Percentiles rank a stretch among this genome's conserved stretches.
These are phyloP conservation scores for Penicillium bialowiezense DNA, from an alignment of 495 filamentous ascomycete genomes.

Conservation along the genomic window DNA sequence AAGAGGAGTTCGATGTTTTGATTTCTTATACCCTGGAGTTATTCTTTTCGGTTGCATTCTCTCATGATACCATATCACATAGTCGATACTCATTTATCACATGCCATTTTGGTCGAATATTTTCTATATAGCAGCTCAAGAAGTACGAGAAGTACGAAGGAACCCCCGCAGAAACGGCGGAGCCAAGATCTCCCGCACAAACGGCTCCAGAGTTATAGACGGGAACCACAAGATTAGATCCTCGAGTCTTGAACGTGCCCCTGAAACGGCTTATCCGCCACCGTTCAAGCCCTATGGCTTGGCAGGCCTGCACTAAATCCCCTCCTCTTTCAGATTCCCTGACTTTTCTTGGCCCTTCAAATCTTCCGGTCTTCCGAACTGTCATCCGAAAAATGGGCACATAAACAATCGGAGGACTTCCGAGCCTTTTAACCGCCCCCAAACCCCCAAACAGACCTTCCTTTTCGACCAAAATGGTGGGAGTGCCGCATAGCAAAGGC, in stretches of 20 bases:
- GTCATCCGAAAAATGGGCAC: background rate
- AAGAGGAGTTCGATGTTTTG: slow-evolving; percentile 56
- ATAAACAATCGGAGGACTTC: background rate
- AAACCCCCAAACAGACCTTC: background rate
- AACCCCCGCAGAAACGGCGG: no score
- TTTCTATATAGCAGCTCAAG: no score
- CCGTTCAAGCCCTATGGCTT: background rate
- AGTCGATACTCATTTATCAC: no score
- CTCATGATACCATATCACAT: background rate
- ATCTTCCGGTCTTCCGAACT: background rate
- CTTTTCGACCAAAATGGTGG: slow-evolving; percentile 35
- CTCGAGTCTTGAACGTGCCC: no score
- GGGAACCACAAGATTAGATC: no score
- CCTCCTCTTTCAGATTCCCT: background rate
- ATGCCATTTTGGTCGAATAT: no score
- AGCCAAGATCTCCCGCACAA: no score
- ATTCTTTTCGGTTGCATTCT: background rate
- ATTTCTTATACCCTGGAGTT: slow-evolving; percentile 22
- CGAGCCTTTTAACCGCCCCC: slow-evolving; percentile 1
- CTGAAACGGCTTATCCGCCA: no score
- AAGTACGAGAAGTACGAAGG: no score
- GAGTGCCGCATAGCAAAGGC: slow-evolving; percentile 38
- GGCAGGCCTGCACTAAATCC: background rate
- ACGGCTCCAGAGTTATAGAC: no score
- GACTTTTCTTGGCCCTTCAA: background rate